These are phyloP conservation scores for Chrysanthemum lavandulifolium DNA, from an alignment of 129 eudicot genomes.

Conservation along the genomic window DNA sequence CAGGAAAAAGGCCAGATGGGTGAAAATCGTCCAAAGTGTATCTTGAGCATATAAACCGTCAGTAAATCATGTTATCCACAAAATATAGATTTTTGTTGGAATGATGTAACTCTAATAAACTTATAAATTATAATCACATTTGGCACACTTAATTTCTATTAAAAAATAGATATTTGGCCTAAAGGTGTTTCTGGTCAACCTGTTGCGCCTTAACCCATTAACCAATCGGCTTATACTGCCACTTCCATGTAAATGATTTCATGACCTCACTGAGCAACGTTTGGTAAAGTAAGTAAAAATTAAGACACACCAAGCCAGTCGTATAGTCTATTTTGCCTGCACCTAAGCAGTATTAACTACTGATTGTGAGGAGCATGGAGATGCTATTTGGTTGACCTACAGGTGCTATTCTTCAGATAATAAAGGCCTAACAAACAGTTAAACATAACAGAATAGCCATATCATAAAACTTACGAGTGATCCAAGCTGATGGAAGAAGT, in stretches of 20 bases:
- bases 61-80: no score
- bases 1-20: no score
- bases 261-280: not conserved
- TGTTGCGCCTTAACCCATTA: not conserved
- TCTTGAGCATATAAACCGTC: no score
- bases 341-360: not conserved
- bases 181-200: not conserved
- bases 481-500: conserved; percentile 71
- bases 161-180: no score
- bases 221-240: not conserved
- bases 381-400: not conserved
- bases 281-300: not conserved
- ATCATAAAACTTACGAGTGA: conserved; percentile 74
- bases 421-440: not conserved
- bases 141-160: no score
- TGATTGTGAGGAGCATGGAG: not conserved
- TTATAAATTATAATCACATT: no score
- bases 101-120: no score
- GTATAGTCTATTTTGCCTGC: not conserved
- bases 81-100: not conserved
- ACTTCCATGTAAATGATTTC: not conserved
- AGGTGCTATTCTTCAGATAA: not conserved
- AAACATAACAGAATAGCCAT: conserved; percentile 8
- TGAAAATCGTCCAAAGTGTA: no score
- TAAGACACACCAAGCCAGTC: not conserved